Evolutionary conservation across 495 filamentous ascomycete species (phyloP), one percentile per base, ranked within the genome.

Genomic region (Neurospora sp.): DNA sequence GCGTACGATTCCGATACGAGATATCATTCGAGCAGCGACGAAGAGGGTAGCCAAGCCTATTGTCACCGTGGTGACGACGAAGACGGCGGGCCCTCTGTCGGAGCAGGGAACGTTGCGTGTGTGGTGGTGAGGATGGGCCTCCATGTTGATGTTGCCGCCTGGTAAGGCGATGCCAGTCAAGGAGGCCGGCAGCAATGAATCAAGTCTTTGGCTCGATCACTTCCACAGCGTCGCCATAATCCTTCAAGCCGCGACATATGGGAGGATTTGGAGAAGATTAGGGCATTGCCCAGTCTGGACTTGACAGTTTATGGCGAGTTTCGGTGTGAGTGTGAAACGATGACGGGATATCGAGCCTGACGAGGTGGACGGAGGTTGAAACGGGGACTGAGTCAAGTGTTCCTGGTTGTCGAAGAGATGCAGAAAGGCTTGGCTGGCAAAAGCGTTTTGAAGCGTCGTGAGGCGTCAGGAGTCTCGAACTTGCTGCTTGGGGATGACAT

Each of bases 41-140:
- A 96, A 93, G 37, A 91, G 76, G 69, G 87, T 89, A 20, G 92
- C 87, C 69, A 92, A 78, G 35, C 85, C 83, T 75, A 93, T 87
- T 69, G 93, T 90, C 47, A 87, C 84, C 8, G 90, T 87, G 22
- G 92, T 94, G 73, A 96, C 92, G 72, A 87, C 89, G 73, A 96
- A 87, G 41, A 94, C 92, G 40, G 86, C 82, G 39, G 88, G 86
- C 68, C 88, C 89, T 72, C 91, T 88, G 79, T 87, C 82, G 53
- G 35, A 5, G 6, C 4, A 37, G 0, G 88, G 80, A 84, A 86
- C 71, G 53, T 41, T 39, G n/a, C 2, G 39, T 22, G 71, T 22
- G 18, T 72, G 27, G 53, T 61, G 10, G 27, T 35, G 14, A 61
- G 10, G 14, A 35, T 61, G 18, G 61, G 22, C 59, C n/a, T 71